Evolutionary conservation across 108 stramenopile genomes (phyloP), one percentile per base, ranked within the genome.

Genomic region (Cyclotella kingstonii): DNA sequence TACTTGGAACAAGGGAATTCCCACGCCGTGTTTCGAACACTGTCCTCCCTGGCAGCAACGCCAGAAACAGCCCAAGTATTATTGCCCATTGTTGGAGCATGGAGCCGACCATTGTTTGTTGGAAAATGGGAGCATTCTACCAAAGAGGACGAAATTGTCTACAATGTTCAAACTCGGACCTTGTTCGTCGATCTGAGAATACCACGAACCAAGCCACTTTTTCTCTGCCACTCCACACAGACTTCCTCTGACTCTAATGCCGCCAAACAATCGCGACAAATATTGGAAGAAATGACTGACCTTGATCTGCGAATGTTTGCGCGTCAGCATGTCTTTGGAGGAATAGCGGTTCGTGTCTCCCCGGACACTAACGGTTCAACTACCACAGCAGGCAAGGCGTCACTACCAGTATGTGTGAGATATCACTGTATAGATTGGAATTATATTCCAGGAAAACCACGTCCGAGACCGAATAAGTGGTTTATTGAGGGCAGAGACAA

Each of bases 381-480:
- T 54, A 60, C 1, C 25, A 40, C 10, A 42, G 28, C 36, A 51
- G 4, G 26, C 30, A 25, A 2, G 56, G 31, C 19, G 19, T 46
- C 45, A 0, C 27, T 47, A 56, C 46, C 53, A 26, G 34, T 83
- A 28, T 83, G 82, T 21, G 93, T 91, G 9, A 73, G 94, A 28
- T 90, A 95, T 44, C 94, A 95, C 76, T 83, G 81, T 55, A 81
- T 95, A 26, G 94, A 95, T 62, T 95, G 94, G 94, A 95, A 95
- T 70, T 91, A 81, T 60, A 80, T 90, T 12, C 54, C 59, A 17
- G 76, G 80, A 31, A 66, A 53, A 14, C 61, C 79, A 22, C 81
- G 91, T 61, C 78, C 83, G 22, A 68, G 87, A 25, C 94, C 94
- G 14, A 95, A 95, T 70, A 93, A 90, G 61, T 95, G 94, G 94